A percentile compares a stretch with the other conserved stretches of the same genome.
These are phyloP conservation scores for Apiospora saccharicola DNA, from an alignment of 2,329 filamentous ascomycete genomes.

Conservation along the genomic window DNA sequence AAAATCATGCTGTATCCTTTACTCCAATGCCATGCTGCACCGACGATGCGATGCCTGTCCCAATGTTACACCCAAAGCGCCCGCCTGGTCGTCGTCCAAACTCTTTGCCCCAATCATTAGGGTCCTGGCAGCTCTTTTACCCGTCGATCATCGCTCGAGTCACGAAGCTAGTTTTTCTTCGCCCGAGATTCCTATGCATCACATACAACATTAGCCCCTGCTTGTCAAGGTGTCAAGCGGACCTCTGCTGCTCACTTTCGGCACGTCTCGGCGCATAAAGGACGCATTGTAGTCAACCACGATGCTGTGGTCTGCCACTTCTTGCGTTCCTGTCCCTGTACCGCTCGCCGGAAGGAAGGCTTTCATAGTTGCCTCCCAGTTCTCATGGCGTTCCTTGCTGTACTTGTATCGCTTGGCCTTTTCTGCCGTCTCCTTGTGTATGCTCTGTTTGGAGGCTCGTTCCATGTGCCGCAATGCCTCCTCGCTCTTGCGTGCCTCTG, in stretches of 20 bases:
- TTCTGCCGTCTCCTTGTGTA: constrained; percentile 68
- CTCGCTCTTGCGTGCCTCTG: constrained; percentile 68
- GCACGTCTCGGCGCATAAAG: constrained; percentile 62
- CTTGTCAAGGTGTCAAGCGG: constrained; percentile 35
- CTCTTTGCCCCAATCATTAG: background rate
- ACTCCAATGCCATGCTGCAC: constrained; percentile 17
- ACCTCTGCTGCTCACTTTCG: constrained; percentile 54
- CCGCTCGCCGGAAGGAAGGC: constrained; percentile 54
- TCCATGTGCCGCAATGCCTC: constrained; percentile 66
- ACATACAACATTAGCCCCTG: constrained; percentile 31
- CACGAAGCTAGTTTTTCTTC: constrained; percentile 8
- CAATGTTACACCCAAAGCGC: constrained; percentile 8
- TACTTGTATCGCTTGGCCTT: constrained; percentile 60
- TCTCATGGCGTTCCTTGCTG: constrained; percentile 62
- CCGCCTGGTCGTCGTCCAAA: background rate
- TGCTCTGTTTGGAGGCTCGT: constrained; percentile 68
- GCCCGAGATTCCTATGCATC: constrained; percentile 22
- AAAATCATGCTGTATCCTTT: constrained; percentile 9
- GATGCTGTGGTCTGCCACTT: constrained; percentile 69
- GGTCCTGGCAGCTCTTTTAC: background rate
- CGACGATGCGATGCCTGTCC: constrained; percentile 1
- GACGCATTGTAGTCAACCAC: constrained; percentile 66
- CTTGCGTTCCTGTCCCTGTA: constrained; percentile 48
- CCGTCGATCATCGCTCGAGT: background rate
- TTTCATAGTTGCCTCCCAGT: constrained; percentile 69